Evolutionary conservation across 495 filamentous ascomycete species (phyloP), one percentile per base, ranked within the genome.

Genomic region (Evernia prunastri): DNA sequence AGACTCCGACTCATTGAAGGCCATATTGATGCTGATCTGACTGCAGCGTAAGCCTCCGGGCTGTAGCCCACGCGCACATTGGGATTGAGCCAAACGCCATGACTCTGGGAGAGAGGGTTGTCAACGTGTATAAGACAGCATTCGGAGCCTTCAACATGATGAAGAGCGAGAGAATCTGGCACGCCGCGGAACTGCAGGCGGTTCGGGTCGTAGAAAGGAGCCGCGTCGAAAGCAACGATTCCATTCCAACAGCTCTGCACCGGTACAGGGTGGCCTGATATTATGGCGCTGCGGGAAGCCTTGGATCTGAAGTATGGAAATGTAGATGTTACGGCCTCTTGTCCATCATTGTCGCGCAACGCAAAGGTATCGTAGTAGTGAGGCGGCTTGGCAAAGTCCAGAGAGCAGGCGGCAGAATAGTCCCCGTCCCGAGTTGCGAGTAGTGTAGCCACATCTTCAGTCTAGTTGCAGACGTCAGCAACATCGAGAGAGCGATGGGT

Each of bases 171-270:
- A 2, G 73, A 80, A 66, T 93, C 90, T 0, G 83, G 70, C 57
- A 92, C 82, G 33, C 86, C 89, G 43, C 90, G 86, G 72, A 93
- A 95, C 37, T 75, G 73, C 12, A 87, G 77, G 42, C 81, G 79
- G 20, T 18, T 31, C 64, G 4, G 66, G 64, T 23, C 57, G 64
- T 82, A 81, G 75, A 91, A 90, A 4, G 88, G 84, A 5, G 73
- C 69, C 9, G 86, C 79, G 17, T 81, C 76, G 75, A 87, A 82
- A 17, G 76, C 79, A 23, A 87, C 83, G 78, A 93, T 87, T 51
- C 90, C 89, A 60, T 94, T 94, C 91, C 91, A 96, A 73, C 91
- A 96, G 62, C 86, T 89, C 36, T 72, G 75, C 0, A 95, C 90
- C 3, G 85, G 87, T 10, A 92, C 80, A 0, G 89, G 84, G 5